Base-by-base conservation (phyloP, 2,329 filamentous ascomycete species). In the Colletotrichum tanaceti region DNA sequence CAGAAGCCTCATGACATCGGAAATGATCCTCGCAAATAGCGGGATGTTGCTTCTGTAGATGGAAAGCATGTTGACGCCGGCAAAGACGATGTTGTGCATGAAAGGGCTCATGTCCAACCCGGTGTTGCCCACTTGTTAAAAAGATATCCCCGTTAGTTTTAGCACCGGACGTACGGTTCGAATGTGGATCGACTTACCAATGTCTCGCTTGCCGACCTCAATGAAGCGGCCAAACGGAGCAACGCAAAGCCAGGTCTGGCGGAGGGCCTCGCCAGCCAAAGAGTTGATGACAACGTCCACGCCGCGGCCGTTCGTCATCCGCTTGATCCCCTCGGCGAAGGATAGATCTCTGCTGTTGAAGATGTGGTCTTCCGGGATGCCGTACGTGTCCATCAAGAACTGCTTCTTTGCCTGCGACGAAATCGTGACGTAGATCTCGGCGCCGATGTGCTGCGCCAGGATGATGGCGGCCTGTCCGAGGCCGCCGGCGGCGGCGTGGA, bases 401-500 rank as follows among this genome's bases (percentile, higher is more conserved):
- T 73, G 55, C 5, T 70, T 70, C 68, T 81, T 80, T 13, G 73
- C 74, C 4, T 71, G 32, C 1, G 73, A 72, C 5, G 75, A 72
- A 4, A 76, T 82, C 0, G 84, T 84, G 0, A 75, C 79, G 66
- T 80, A 84, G 1, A 86, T 74, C 4, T 79, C 74, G 3, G 81
- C 80, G 0, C 79, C 80, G 11, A 77, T 58, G 73, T 76, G 76
- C 57, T 78, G 77, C 0, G 79, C 78, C 13, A 82, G 68, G 62
- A 75, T 74, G 24, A 82, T 78, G 47, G 78, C 80, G 1, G 78
- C 78, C 66, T 80, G 80, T 1, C 80, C 81, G 3, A 81, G 77
- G 22, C 76, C 78, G 0, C 78, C 80, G 4, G 77, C 74, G 0
- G 78, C 81, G 0, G 75, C 76, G 58, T 82, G 80, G 35, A 83